phyloP scores from a whole-genome alignment of 306 rosid genomes.

The Prunus mira region DNA sequence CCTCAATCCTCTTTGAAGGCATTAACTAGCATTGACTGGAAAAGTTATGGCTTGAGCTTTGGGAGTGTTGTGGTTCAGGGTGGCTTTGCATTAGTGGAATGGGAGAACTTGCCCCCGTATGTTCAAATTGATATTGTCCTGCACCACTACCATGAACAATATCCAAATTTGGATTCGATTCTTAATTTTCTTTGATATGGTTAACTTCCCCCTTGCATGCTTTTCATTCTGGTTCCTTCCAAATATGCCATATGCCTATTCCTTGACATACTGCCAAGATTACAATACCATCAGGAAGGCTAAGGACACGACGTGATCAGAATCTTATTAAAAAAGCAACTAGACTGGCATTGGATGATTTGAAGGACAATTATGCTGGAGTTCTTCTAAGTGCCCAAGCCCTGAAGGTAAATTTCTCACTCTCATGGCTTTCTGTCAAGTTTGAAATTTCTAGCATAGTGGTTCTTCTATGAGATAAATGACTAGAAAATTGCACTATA shows the following conservation, averaged over 20 bases:
- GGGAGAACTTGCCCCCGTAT: slow-evolving; percentile 60
- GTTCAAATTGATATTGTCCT: slow-evolving; percentile 66
- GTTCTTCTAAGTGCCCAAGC: slow-evolving; percentile 76
- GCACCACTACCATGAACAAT: slow-evolving; percentile 66
- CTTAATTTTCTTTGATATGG: neutral
- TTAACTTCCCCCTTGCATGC: neutral
- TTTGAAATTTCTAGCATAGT: neutral
- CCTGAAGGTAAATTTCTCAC: slow-evolving; percentile 51
- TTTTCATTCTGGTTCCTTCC: neutral
- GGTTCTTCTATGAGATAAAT: neutral
- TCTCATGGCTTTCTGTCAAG: neutral
- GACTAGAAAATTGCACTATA: neutral
- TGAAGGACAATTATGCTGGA: slow-evolving; percentile 72
- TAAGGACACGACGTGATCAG: slow-evolving; percentile 39
- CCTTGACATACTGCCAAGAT: slow-evolving; percentile 63
- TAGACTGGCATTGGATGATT: slow-evolving; percentile 70
- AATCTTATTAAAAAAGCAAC: slow-evolving; percentile 63
- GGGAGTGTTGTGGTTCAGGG: slow-evolving; percentile 46
- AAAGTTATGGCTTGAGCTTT: slow-evolving; percentile 67
- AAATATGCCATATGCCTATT: slow-evolving; percentile 24
- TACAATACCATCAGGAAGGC: slow-evolving; percentile 36
- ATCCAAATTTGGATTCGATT: slow-evolving; percentile 28
- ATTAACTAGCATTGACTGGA: slow-evolving; percentile 66
- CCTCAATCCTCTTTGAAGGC: slow-evolving; percentile 60
- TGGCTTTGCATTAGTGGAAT: slow-evolving; percentile 54